Base-by-base conservation (phyloP, 1,139 yeast species). In the Kodamaea anthophila region DNA sequence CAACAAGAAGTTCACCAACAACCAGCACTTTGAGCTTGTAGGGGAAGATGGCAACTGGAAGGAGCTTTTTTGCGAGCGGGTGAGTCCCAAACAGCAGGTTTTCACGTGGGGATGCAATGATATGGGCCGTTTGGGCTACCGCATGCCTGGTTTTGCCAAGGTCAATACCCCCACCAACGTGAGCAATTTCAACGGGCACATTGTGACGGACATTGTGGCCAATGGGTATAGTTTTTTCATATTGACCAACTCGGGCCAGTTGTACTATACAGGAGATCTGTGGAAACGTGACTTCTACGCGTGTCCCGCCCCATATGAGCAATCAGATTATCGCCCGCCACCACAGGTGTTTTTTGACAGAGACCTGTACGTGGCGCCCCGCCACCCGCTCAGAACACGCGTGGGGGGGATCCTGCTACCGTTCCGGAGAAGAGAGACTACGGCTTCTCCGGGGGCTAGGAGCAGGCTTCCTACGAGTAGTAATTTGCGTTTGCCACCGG, bases 191-290 rank as follows among this genome's bases (percentile, higher is more conserved):
- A 46, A 65, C 21, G 54, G 59, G 11, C 49, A 55, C 14, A 49
- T 69, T 2, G 53, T 78, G 6, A 59, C 70, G 4, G 84, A 77
- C 43, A 57, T 81, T 2, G 61, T 72, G 11, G 77, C 81, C 5
- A 81, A 81, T 21, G 93, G 93, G 1, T 80, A 65, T 44, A 68
- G 80, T n/a, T 76, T 79, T 43, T 74, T 77, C 26, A 55, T 82
- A 1, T 53, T 81, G 27, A 69, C 80, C 0, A 60, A 64, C 24
- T 51, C 60, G 3, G 86, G 86, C 0, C 58, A 65, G 6, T 44
- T 78, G 9, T 77, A 60, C 46, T 65, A 60, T 26, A 72, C 81
- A 0, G 84, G 84, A 0, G 44, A 58, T 4, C 57, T 61, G 13
- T 76, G 75, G 64, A 64, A 63, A 33, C 67, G 65, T 9, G 64